Conservation (phyloP, 179 eudicot species). For the Spinacia oleracea region DNA sequence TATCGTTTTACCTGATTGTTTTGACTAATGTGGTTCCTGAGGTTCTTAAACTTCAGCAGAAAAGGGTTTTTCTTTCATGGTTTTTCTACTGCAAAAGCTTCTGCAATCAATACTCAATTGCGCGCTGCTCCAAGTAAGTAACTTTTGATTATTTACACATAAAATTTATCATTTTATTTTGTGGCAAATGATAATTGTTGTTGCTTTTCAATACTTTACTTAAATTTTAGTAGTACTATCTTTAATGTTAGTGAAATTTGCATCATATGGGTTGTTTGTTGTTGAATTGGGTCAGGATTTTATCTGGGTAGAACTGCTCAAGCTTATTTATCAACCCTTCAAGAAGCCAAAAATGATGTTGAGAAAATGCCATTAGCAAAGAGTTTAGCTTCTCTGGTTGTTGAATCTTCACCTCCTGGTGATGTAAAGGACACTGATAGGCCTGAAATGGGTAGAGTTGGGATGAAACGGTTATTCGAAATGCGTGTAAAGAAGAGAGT, state of each 20-base stretch:
- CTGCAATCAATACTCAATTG: constrained; percentile 7
- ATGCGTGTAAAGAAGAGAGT: constrained; percentile 75
- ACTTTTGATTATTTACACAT: neutral
- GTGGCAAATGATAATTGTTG: neutral
- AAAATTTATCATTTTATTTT: too few species aligned
- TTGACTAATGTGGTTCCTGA: constrained; percentile 17
- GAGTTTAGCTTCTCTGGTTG: constrained; percentile 70
- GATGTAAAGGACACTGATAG: constrained; percentile 33
- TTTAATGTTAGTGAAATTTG: neutral
- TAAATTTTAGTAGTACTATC: neutral
- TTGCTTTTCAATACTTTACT: neutral
- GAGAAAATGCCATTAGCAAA: constrained; percentile 54
- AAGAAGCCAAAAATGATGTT: constrained; percentile 20
- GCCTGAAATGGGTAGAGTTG: constrained; percentile 38
- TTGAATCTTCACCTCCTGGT: constrained; percentile 44
- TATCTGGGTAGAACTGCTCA: constrained; percentile 18
- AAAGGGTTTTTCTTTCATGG: constrained; percentile 17
- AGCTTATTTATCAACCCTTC: constrained; percentile 27
- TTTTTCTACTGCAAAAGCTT: neutral
- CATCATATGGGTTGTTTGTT: neutral
- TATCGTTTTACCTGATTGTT: neutral
- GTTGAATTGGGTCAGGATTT: constrained; percentile 27
- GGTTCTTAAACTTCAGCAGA: constrained; percentile 17
- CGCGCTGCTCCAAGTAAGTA: constrained; percentile 21
- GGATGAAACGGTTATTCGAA: constrained; percentile 58